Evolutionary conservation across 1,284 basidiomycete species (phyloP).

Genomic region (Ustilago bromivora): DNA sequence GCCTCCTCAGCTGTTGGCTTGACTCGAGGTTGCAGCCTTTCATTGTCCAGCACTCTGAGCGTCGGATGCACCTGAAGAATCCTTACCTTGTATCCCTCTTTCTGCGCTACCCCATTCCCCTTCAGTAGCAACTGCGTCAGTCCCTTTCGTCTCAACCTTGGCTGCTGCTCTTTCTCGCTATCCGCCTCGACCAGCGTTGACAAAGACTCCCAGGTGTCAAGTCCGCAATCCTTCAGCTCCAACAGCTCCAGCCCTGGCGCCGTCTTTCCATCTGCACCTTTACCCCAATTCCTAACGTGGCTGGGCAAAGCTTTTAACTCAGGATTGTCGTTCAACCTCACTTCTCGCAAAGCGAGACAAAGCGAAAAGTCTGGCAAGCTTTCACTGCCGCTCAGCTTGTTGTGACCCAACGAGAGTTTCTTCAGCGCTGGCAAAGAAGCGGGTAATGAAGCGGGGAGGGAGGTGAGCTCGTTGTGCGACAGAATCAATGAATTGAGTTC

Average conservation of each 20-base stretch:
- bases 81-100: constrained; percentile 45
- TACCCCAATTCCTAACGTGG: constrained; percentile 58
- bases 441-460: constrained; percentile 58
- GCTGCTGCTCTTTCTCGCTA: constrained; percentile 25
- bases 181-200: constrained; percentile 32
- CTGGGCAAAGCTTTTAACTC: constrained; percentile 45
- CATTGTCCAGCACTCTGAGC: constrained; percentile 56
- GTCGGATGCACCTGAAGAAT: constrained; percentile 43
- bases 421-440: constrained; percentile 58
- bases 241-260: constrained; percentile 60
- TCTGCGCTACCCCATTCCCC: constrained; percentile 52
- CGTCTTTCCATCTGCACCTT: constrained; percentile 56
- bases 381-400: constrained; percentile 38
- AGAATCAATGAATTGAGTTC: constrained; percentile 68
- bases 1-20: constrained; percentile 18
- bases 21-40: constrained; percentile 39
- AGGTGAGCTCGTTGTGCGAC: constrained; percentile 58
- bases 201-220: constrained; percentile 50
- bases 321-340: constrained; percentile 59
- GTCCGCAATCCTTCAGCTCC: constrained; percentile 62
- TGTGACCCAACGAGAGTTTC: constrained; percentile 64
- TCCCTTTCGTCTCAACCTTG: constrained; percentile 39
- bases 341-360: constrained; percentile 59
- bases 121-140: constrained; percentile 56
- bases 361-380: constrained; percentile 63